Evolutionary conservation across 2,329 filamentous ascomycete genomes (phyloP), one percentile per base, ranked within the genome.

Genomic region (Pseudopyricularia cyperi): DNA sequence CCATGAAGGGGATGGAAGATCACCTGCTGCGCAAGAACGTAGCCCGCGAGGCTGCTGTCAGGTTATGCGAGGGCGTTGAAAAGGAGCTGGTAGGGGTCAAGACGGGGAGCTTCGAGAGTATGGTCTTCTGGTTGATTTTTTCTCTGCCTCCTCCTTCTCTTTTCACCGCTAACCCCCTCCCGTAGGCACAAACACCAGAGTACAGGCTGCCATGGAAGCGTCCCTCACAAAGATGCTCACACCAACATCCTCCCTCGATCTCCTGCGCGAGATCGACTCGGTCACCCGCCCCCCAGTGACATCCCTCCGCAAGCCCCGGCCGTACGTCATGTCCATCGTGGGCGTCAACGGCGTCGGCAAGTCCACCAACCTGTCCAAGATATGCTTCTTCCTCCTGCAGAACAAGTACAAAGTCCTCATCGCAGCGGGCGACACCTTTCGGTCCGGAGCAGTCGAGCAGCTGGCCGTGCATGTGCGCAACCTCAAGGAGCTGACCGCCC

Each of bases 331-430:
- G 65, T 96, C 89, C 53, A 95, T 98, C 55, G 93, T 98, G 44
- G 93, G 93, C 56, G 93, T 98, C 64, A 98, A 98, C 66, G 93
- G 93, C 52, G 93, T 98, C 35, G 93, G 93, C 63, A 98, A 98
- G 71, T 96, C 90, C 15, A 98, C 93, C 51, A 97, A 96, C 65
- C 76, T 98, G 35, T 91, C 88, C 67, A 98, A 98, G 69, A 95
- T 98, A 58, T 95, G 90, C 67, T 98, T 93, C 71, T 98, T 98
- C 72, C 75, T 98, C 35, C 75, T 98, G 32, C 91, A 98, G 68
- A 98, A 98, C 73, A 90, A 94, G 65, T 94, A 95, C 73, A 87
- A 87, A 63, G 89, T 98, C 15, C 78, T 98, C 53, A 88, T 98
- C 58, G 91, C 89, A 14, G 91, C 93, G 9, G 93, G 88, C 60